Conservation (phyloP, 306 rosid genomes). For the Cucumis sativus region Cucumber_9930_V3 NC_026656.2:17550501-17551000, state of each 20-base stretch:
- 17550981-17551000: neutral
- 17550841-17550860: constrained; percentile 86
- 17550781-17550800: constrained; percentile 60
- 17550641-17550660: neutral
- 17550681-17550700: neutral
- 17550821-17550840: constrained; percentile 68
- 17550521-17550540: neutral
- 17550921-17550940: constrained; percentile 93
- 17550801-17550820: constrained; percentile 64
- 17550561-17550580: neutral
- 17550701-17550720: constrained; percentile 39
- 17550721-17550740: constrained; percentile 44
- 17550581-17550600: no score
- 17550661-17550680: constrained; percentile 11
- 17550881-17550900: constrained; percentile 99
- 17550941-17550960: constrained; percentile 77
- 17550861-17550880: constrained; percentile 77
- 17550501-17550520: neutral
- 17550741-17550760: constrained; percentile 48
- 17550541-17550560: no score
- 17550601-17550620: neutral
- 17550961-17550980: constrained; percentile 45
- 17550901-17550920: constrained; percentile 71
- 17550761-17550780: constrained; percentile 5
- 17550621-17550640: neutral